These are phyloP conservation scores for Ceriops decandra DNA, from an alignment of 345 rosid species.

Conservation along the genomic window DNA sequence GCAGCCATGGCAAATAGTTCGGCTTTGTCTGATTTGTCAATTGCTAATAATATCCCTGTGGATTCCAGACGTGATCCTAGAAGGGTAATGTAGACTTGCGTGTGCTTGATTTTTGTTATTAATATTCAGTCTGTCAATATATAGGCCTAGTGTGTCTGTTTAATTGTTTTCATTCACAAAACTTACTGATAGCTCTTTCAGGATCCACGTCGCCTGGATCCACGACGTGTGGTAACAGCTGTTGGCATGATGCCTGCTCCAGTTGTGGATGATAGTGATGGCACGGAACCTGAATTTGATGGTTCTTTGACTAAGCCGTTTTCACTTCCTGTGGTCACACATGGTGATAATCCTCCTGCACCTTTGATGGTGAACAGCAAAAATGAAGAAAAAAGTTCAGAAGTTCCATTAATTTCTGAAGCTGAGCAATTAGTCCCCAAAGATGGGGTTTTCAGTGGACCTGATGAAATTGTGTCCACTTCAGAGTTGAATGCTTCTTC, in stretches of 20 bases:
- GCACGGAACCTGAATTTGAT: constrained; percentile 46
- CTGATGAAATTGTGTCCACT: constrained; percentile 38
- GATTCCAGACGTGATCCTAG: constrained; percentile 93
- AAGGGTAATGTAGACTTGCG: constrained; percentile 49
- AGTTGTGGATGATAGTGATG: constrained; percentile 42
- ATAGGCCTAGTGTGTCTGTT: background rate
- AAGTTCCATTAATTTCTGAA: constrained; percentile 37
- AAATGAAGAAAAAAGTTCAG: constrained; percentile 43
- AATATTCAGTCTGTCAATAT: background rate
- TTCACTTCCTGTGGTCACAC: constrained; percentile 30
- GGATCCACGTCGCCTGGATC: constrained; percentile 99
- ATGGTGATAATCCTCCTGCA: constrained; percentile 38
- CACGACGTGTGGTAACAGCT: constrained; percentile 56
- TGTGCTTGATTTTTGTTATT: constrained; percentile 1
- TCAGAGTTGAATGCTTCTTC: constrained; percentile 44
- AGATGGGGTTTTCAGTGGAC: constrained; percentile 42
- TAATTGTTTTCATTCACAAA: constrained; percentile 14
- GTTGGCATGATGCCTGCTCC: constrained; percentile 42
- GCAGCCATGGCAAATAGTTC: constrained; percentile 37
- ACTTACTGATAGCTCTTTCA: constrained; percentile 38
- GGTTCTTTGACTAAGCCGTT: constrained; percentile 46
- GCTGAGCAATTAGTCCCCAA: constrained; percentile 40
- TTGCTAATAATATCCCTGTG: constrained; percentile 36
- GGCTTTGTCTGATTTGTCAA: constrained; percentile 42
- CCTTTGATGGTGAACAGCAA: constrained; percentile 30